A percentile compares a stretch with the other conserved stretches of the same genome.
These are phyloP conservation scores for Chaetomium fimeti DNA, from an alignment of 495 filamentous ascomycete genomes.

Conservation along the genomic window DNA sequence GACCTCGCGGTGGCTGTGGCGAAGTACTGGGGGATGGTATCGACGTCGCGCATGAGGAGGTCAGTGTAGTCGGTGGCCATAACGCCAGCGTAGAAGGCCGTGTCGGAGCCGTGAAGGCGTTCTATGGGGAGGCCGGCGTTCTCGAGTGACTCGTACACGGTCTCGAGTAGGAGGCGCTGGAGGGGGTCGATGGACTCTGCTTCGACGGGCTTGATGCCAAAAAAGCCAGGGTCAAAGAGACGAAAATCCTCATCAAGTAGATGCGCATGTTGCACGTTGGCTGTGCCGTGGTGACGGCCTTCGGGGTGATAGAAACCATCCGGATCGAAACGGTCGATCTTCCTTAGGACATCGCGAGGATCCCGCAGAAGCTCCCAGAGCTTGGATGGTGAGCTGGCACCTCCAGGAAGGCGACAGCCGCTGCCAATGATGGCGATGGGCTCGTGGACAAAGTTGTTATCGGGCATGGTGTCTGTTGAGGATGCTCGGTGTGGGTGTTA, in stretches of 20 bases:
- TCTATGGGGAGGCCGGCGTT: slow-evolving; percentile 70
- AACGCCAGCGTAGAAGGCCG: slow-evolving; percentile 21
- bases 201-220: slow-evolving; percentile 48
- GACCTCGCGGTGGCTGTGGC: slow-evolving; percentile 30
- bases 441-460: slow-evolving; percentile 12
- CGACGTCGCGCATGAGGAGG: slow-evolving; percentile 18
- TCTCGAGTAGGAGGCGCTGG: slow-evolving; percentile 50
- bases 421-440: slow-evolving; percentile 33
- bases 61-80: slow-evolving; percentile 32
- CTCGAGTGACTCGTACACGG: slow-evolving; percentile 61
- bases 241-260: slow-evolving; percentile 50
- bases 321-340: slow-evolving; percentile 25
- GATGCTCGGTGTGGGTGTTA: too few species aligned
- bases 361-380: slow-evolving; percentile 26
- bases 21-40: slow-evolving; percentile 47
- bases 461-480: too few species aligned
- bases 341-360: slow-evolving; percentile 16
- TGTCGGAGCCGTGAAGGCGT: slow-evolving; percentile 43
- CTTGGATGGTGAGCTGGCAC: slow-evolving; percentile 17
- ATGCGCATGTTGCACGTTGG: slow-evolving; percentile 57
- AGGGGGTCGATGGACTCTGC: slow-evolving; percentile 54
- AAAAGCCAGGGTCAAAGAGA: slow-evolving; percentile 55
- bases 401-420: slow-evolving; percentile 32
- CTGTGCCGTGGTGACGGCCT: slow-evolving; percentile 40
- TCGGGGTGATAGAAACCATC: slow-evolving; percentile 47